Evolutionary conservation across 768 basidiomycete species (phyloP), one percentile per base, ranked within the genome.

Genomic region (Psilocybe azurescens): DNA sequence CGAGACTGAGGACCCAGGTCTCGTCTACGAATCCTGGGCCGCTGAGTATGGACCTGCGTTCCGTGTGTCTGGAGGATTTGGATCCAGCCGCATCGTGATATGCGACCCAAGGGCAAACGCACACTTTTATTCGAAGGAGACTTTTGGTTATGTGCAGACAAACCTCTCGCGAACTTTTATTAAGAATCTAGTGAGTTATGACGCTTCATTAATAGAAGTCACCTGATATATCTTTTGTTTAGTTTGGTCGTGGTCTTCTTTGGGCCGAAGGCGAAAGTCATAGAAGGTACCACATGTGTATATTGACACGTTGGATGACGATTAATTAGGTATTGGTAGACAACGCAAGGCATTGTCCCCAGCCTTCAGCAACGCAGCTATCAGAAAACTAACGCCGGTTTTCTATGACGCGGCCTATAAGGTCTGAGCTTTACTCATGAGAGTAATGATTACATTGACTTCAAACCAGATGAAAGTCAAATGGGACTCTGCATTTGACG

Each of bases 401-500:
- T 86, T 86, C 69, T 83, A 78, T 57, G 83, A 86, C 61, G 79
- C 82, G 0, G 76, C 78, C 1, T 81, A 86, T 67, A 83, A 84
- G 78, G 85, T 82, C 24, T 24, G 24, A 24, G 24, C 24, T 24
- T 24, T 24, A 24, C 24, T 24, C 24, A 24, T 24, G 24, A 24
- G 24, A 24, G 24, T 24, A 24, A 24, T 24, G 24, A 24, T 24
- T 24, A 24, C 24, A 24, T 24, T 24, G 24, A 24, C 24, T 39
- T 24, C 36, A 24, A 38, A 18, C 20, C 32, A 81, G 79, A 66
- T 79, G 58, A 81, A 78, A 73, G 56, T 58, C 7, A 48, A 55
- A 24, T 76, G 75, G 73, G 68, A 74, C 33, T 16, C 61, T 29
- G 63, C 61, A 29, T 70, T 78, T 39, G 79, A 75, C n/a, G 56